A percentile compares a stretch with the other conserved stretches of the same genome.
Evolutionary conservation across 345 rosid species (phyloP).

Genomic region (Gossypium bickii): DNA sequence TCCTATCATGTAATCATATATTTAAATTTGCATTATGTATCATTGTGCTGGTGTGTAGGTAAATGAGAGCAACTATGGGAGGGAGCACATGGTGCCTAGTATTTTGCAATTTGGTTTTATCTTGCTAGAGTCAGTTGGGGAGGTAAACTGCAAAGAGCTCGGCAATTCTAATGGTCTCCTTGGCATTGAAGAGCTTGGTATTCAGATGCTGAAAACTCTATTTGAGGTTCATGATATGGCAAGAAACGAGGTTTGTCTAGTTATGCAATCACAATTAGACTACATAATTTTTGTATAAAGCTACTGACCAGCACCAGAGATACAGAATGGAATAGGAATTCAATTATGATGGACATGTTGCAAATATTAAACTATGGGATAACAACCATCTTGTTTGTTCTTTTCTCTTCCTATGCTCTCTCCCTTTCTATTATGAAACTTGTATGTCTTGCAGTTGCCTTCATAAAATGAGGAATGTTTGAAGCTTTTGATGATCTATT

Average conservation of each 20-base stretch:
- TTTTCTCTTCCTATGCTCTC: not conserved
- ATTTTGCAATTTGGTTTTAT: constrained; percentile 64
- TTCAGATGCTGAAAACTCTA: constrained; percentile 62
- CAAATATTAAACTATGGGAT: not conserved
- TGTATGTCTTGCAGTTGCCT: not conserved
- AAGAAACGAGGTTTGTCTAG: constrained; percentile 63
- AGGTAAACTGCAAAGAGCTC: constrained; percentile 26
- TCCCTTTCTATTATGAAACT: not conserved
- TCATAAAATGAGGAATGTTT: not conserved
- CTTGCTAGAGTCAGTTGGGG: constrained; percentile 64
- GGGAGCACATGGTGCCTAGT: constrained; percentile 79
- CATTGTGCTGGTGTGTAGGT: constrained; percentile 39
- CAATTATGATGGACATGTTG: not conserved
- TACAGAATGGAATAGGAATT: not conserved
- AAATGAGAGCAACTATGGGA: constrained; percentile 64
- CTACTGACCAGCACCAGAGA: not conserved
- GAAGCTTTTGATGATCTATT: not conserved
- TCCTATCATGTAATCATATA: constrained; percentile 10
- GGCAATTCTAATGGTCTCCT: constrained; percentile 40
- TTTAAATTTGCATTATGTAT: not conserved
- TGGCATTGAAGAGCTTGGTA: constrained; percentile 63
- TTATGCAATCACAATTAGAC: not conserved
- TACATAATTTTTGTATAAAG: not conserved
- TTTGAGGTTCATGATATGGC: constrained; percentile 84
- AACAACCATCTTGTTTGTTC: not conserved